phyloP scores from a whole-genome alignment of 805 yeast species.

The Ogataea salicorniae region DNA sequence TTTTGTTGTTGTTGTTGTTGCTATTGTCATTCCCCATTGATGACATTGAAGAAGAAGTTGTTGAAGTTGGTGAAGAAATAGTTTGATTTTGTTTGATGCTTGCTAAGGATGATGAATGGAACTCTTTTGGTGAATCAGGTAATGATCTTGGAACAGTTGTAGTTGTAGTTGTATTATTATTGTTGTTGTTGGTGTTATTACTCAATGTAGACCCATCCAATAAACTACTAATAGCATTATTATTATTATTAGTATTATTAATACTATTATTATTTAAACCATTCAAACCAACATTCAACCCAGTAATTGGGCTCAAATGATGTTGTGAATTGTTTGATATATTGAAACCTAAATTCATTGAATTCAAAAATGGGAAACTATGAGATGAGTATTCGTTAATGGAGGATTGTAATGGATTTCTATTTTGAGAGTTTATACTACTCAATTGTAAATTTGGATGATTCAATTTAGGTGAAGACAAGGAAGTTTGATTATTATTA shows the following conservation, averaged over 20 bases:
- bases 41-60: too few species aligned
- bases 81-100: not conserved
- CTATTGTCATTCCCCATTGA: not conserved
- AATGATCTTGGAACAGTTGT: constrained; percentile 11
- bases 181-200: not conserved
- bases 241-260: not conserved
- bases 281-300: not conserved
- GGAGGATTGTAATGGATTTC: not conserved
- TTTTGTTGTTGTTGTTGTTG: not conserved
- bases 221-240: not conserved
- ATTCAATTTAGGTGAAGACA: too few species aligned
- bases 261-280: not conserved
- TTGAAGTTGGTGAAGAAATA: not conserved
- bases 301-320: not conserved
- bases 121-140: constrained; percentile 10
- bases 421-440: not conserved
- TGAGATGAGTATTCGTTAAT: constrained; percentile 5
- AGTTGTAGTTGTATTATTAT: not conserved
- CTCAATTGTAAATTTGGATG: too few species aligned
- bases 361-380: constrained; percentile 1
- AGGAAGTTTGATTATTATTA: too few species aligned
- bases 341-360: not conserved
- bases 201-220: too few species aligned
- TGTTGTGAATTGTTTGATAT: not conserved
- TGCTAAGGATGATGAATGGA: not conserved